phyloP scores from a whole-genome alignment of 371 early-diverging fungal genomes.

The Actinomucor elegans region DNA sequence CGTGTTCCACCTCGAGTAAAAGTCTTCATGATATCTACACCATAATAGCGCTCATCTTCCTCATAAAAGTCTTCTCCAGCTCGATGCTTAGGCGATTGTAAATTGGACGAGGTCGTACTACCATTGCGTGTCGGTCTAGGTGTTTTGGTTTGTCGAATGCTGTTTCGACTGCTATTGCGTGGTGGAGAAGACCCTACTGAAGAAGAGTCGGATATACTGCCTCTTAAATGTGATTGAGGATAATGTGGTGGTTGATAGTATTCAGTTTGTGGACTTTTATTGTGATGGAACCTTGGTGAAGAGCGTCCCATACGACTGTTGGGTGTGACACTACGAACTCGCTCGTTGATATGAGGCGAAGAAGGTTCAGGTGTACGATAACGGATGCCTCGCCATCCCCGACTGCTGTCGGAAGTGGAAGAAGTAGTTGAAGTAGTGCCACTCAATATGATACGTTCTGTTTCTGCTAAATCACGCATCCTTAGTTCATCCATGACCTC shows the following conservation, averaged over 20 bases:
- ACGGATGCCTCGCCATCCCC: slow-evolving; percentile 32
- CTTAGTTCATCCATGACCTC: slow-evolving; percentile 51
- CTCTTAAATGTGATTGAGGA: slow-evolving; percentile 7
- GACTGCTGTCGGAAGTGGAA: slow-evolving; percentile 6
- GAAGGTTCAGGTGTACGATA: slow-evolving; percentile 34
- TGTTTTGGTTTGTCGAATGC: slow-evolving; percentile 11
- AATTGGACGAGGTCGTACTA: background rate
- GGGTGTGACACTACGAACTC: slow-evolving; percentile 16
- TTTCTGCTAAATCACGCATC: slow-evolving; percentile 41
- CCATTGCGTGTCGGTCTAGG: slow-evolving; percentile 12
- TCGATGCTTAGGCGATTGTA: too few species aligned
- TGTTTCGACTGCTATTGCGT: too few species aligned
- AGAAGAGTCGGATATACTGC: slow-evolving; percentile 18
- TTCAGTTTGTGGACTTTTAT: background rate
- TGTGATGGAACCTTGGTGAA: slow-evolving; percentile 2
- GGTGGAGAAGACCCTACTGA: slow-evolving; percentile 9
- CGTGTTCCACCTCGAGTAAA: background rate
- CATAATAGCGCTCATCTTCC: slow-evolving; percentile 23
- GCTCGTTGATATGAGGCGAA: background rate
- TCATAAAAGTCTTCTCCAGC: slow-evolving; percentile 27
- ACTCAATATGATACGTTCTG: slow-evolving; percentile 32
- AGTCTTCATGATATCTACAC: slow-evolving; percentile 16
- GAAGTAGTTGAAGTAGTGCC: background rate
- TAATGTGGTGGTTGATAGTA: background rate
- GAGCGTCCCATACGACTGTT: slow-evolving; percentile 9